Base-by-base conservation (phyloP, 1,284 basidiomycete genomes). In the Trichosporon ovoides region DNA sequence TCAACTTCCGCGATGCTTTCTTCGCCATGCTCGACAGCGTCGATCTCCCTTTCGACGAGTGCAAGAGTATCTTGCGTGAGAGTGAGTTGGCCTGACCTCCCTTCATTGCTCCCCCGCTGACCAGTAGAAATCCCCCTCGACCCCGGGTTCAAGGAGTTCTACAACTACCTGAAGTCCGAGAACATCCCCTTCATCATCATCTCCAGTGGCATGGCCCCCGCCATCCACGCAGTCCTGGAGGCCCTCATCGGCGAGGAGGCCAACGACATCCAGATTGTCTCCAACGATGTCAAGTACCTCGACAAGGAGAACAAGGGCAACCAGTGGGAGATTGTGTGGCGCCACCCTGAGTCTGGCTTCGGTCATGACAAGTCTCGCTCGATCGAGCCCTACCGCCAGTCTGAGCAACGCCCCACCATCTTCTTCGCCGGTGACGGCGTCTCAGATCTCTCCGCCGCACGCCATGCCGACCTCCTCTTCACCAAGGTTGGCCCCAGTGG, bases 351-450 rank as follows among this genome's bases (percentile, higher is more conserved):
- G 35, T 89, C 87, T 69, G 85, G 83, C 1, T 96, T 84, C 68
- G 93, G 93, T 1, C 93, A 97, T 73, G 93, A 97, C 80, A 96
- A 96, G 79, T 90, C 87, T 16, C 87, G 87, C 67, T 88, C 91
- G 13, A 95, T 96, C 68, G 79, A 92, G 35, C 91, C 90, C 0
- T 97, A 96, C 79, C 81, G 85, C 20, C 77, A 81, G 33, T 81
- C 94, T 38, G 71, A 81, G 3, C 74, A 84, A 58, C 84, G 85
- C 14, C 93, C 93, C 3, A 87, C 84, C 1, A 80, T 94, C 16
- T 93, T 96, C 78, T 96, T 95, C 83, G 93, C 94, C 66, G 93
- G 93, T 1, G 93, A 97, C 72, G 93, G 93, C 48, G 93, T 95
- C 55, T 91, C 88, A 87, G 91, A 95, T 75, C 84, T 96, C 76